Base-by-base conservation (phyloP, 345 rosid genomes). In the Zanthoxylum bungeanum region DNA sequence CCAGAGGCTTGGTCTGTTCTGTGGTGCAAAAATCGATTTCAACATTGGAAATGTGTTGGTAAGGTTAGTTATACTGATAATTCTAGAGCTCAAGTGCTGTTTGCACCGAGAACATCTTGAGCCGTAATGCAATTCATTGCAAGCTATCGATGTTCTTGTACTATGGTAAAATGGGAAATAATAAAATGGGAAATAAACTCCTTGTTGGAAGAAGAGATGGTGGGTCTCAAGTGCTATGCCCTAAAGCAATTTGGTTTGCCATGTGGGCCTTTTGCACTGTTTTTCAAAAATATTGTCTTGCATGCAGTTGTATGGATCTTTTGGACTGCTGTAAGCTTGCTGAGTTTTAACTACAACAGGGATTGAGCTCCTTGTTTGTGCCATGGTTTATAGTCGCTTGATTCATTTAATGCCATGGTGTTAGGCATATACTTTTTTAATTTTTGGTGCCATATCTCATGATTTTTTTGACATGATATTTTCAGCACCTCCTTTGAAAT, bases 401-500 rank as follows among this genome's bases (percentile, higher is more conserved):
- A 33, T 58, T 53, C 39, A 46, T 60, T 70, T 55, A 24, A 59
- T 44, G 30, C 22, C 27, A 4, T 47, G 50, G 36, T 58, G 56
- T 19, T 47, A 21, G 59, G 52, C 64, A 27, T 28, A 57, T 44
- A 49, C 22, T 50, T 55, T 25, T 7, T 56, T 27, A 42, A 42
- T 55, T 72, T 36, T 28, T 40, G 11, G 64, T 40, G 22, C 58
- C 7, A 19, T 64, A n/a, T 31, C 71, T 69, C 44, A 62, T 37
- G 9, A 42, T 50, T 57, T 51, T 37, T 16, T 14, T 67, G 51
- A 64, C 49, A 9, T 51, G 30, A 53, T 19, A 33, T 30, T 28
- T 68, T 40, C 96, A 95, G 98, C 98, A 66, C 98, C 99, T 17
- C 91, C 99, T 4, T 64, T 95, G 73, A 95, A 92, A 79, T 79